Base-by-base conservation (phyloP, 768 basidiomycete species). In the Phaffia tasmanica region DNA sequence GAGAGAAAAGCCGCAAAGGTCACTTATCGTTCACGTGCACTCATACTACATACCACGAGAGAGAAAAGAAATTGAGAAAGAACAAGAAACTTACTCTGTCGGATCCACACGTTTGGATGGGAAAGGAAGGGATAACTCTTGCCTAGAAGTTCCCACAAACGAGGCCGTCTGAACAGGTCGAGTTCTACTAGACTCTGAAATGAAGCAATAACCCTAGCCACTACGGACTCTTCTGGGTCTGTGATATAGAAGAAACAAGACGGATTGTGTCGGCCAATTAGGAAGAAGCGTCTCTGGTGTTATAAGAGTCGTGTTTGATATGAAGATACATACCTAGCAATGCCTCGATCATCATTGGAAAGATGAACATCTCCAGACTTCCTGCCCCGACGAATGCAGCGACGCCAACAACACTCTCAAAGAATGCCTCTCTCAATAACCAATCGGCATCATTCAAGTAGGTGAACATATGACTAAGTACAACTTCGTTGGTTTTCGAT, bases 121-220 rank as follows among this genome's bases (percentile, higher is more conserved):
- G 89, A 94, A 60, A 98, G 78, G 76, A 98, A 93, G 0, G 88
- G 88, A 35, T 91, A 77, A 0, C 86, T 86, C 0, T 86, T 85
- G 62, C 86, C 87, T 84, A 94, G 89, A 47, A 97, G 80, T 71
- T 98, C 95, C 93, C 95, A 97, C 66, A 95, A 85, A n/a, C 88
- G 83, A 4, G 74, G 63, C 76, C 90, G 91, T 76, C 87, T 85
- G 76, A 98, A 88, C 3, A 98, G 77, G 0, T 89, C 88, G 9
- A 95, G 81, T 74, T 93, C 89, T 70, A 89, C 89, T 19, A 98
- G 81, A 72, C 86, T 90, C 0, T 89, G 89, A 65, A 98, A 79
- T 1, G 92, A 84, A 0, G 82, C 80, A n/a, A 99, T 78, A 0
- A 98, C 95, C 70, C 87, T 86, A 0, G 89, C 88, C 7, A 95